Conservation (phyloP, 164 flowering plant species). For the Kalanchoe fedtschenkoi region DNA sequence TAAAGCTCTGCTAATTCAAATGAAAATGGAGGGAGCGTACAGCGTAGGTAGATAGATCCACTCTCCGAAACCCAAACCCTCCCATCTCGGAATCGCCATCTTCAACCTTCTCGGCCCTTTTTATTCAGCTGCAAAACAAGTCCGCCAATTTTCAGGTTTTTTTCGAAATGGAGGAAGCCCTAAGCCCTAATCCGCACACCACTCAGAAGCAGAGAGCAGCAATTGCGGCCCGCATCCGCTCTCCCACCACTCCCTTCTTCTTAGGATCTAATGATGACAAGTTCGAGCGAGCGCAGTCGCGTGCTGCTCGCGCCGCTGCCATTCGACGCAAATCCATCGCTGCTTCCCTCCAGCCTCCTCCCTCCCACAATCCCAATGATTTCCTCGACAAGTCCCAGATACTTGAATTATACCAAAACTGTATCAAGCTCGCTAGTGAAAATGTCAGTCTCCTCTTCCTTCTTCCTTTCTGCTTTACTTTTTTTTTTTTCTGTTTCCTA, state of each 20-base stretch:
- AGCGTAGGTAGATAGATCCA: no score
- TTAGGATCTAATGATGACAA: conserved; percentile 79
- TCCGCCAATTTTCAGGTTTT: neutral
- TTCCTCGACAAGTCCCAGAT: conserved; percentile 64
- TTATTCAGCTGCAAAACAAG: no score
- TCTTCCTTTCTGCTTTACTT: conserved; percentile 2
- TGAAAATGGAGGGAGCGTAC: no score
- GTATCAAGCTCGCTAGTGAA: conserved; percentile 95
- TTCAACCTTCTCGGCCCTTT: no score
- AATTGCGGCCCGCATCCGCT: conserved; percentile 35
- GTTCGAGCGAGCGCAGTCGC: conserved; percentile 84
- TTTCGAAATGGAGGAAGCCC: conserved; percentile 42
- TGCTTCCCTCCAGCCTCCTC: conserved; percentile 14
- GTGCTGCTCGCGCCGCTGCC: conserved; percentile 87
- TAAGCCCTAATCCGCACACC: conserved; percentile 50
- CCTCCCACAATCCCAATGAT: conserved; percentile 9
- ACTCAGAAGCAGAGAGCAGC: conserved; percentile 40
- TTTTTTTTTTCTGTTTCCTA: neutral
- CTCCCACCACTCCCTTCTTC: conserved; percentile 63
- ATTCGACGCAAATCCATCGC: conserved; percentile 50
- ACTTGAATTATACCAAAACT: conserved; percentile 67
- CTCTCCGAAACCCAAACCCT: no score
- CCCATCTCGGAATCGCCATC: no score
- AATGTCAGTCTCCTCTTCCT: conserved; percentile 36
- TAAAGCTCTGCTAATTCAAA: no score